phyloP scores from a whole-genome alignment of 2,329 filamentous ascomycete species.

The Aspergillus sp. region DNA sequence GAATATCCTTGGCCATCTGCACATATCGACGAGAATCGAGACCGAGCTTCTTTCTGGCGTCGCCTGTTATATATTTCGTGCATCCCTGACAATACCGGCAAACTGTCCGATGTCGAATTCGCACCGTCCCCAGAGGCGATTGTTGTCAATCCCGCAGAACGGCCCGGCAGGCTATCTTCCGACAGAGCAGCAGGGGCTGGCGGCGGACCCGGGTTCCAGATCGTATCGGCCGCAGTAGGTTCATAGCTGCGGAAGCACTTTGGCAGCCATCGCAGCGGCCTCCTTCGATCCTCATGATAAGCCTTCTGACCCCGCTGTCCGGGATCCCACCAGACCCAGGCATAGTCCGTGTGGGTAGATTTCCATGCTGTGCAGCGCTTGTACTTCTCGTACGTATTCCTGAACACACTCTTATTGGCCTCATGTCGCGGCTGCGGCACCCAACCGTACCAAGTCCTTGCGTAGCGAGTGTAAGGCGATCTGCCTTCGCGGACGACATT shows the following conservation, averaged over 20 bases:
- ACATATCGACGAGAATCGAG: background rate
- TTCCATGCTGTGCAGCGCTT: conserved; percentile 24
- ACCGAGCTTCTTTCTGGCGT: background rate
- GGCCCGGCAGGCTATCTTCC: background rate
- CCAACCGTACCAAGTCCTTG: conserved; percentile 37
- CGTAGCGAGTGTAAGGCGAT: conserved; percentile 22
- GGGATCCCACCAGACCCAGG: conserved; percentile 35
- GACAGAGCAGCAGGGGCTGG: conserved; percentile 4
- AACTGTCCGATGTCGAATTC: background rate
- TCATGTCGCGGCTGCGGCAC: conserved; percentile 24
- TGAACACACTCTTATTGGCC: conserved; percentile 16
- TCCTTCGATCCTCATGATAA: conserved; percentile 10
- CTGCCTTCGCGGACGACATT: conserved; percentile 26
- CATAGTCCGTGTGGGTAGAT: conserved; percentile 26
- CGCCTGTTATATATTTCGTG: background rate
- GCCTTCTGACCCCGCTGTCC: conserved; percentile 15
- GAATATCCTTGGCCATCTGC: background rate
- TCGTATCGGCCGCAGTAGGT: conserved; percentile 13
- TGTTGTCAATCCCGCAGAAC: background rate
- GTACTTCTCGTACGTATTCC: conserved; percentile 11
- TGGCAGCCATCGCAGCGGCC: conserved; percentile 15
- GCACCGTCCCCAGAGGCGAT: background rate
- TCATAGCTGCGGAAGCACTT: conserved; percentile 19
- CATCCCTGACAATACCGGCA: background rate
- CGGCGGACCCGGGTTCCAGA: conserved; percentile 16